A percentile compares a stretch with the other conserved stretches of the same genome.
Conservation (phyloP, 768 basidiomycete genomes). For the Lactarius vividus region DNA sequence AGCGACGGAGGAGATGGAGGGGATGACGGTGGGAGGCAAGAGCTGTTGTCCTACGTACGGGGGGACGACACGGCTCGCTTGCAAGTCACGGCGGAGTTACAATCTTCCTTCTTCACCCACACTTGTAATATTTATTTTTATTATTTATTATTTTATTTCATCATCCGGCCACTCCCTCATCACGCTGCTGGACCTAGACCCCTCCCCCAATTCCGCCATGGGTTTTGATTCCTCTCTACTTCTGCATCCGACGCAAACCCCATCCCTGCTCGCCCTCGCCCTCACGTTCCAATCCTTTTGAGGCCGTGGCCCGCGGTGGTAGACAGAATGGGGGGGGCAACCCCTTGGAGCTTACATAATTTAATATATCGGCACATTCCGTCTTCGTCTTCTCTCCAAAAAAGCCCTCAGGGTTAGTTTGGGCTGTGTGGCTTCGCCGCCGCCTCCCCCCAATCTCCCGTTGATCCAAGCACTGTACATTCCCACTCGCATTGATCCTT, state of each 20-base stretch:
- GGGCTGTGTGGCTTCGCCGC: conserved; percentile 2
- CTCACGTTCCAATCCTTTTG: neutral
- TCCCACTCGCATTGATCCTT: conserved; percentile 2
- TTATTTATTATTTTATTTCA: conserved; percentile 14
- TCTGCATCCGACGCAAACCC: neutral
- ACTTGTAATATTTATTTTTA: conserved; percentile 3
- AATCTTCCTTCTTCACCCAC: conserved; percentile 13
- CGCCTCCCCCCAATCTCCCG: conserved; percentile 6
- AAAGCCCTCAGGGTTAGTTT: conserved; percentile 1
- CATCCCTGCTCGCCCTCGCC: neutral
- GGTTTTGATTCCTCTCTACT: neutral
- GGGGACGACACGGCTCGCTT: conserved; percentile 26
- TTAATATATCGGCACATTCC: conserved; percentile 18
- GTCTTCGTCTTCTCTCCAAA: conserved; percentile 5
- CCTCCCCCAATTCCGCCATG: conserved; percentile 8
- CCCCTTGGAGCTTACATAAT: conserved; percentile 12
- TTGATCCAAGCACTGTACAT: conserved; percentile 12
- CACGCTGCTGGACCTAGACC: neutral
- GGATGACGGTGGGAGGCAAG: conserved; percentile 31
- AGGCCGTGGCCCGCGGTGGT: conserved; percentile 19
- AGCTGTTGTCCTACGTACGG: conserved; percentile 26
- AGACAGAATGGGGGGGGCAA: neutral
- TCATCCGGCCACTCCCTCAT: neutral
- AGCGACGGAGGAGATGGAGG: conserved; percentile 25
- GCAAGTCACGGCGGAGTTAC: conserved; percentile 26